A percentile compares a stretch with the other conserved stretches of the same genome.
phyloP scores from a whole-genome alignment of 208 protist species.

The Tritrichomonas musculus region DNA sequence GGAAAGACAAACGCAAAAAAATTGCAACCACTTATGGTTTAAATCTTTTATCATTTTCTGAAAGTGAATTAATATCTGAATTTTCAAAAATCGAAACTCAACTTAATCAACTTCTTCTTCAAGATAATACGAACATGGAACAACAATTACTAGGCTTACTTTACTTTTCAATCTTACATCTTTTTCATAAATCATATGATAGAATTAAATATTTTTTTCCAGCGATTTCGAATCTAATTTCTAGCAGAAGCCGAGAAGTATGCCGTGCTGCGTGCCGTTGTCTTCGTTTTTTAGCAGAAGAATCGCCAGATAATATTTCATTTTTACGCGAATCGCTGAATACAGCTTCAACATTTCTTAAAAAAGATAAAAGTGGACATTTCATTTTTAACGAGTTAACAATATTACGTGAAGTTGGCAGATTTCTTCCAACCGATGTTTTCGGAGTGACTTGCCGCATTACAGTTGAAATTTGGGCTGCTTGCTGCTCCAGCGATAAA shows the following conservation, averaged over 20 bases:
- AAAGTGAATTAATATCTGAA: too few species aligned
- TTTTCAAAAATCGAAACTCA: too few species aligned
- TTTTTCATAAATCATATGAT: background rate
- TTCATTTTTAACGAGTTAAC: background rate
- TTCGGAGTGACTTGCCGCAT: background rate
- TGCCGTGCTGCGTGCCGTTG: background rate
- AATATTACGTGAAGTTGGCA: background rate
- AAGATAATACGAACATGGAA: too few species aligned
- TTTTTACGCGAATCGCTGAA: slow-evolving; percentile 9
- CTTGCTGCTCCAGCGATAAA: background rate
- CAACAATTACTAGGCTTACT: too few species aligned
- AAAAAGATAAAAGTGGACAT: background rate
- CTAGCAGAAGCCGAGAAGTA: background rate
- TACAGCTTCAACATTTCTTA: background rate
- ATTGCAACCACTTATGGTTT: too few species aligned
- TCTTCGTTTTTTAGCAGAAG: background rate
- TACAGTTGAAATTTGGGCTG: background rate
- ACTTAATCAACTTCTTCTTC: too few species aligned
- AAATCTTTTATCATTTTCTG: too few species aligned
- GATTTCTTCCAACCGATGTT: background rate
- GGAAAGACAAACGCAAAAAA: too few species aligned
- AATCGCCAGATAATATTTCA: background rate
- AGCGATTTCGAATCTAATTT: background rate
- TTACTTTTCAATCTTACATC: background rate
- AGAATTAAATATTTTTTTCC: background rate